Evolutionary conservation across 176 grass and related monocot species (phyloP).

Genomic region (Avena sativa): DNA sequence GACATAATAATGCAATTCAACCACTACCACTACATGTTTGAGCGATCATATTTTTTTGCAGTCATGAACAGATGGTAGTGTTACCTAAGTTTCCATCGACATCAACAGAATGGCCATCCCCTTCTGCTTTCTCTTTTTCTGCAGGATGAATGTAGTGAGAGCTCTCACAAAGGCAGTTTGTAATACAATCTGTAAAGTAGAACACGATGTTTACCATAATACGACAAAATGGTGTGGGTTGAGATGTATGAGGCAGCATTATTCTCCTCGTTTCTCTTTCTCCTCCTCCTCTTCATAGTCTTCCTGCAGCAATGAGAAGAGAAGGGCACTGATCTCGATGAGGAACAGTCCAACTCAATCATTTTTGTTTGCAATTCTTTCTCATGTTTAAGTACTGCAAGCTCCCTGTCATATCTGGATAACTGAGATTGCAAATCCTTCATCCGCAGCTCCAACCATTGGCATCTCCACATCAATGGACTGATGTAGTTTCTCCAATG

Average conservation of each 20-base stretch:
- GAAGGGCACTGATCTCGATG: constrained; percentile 81
- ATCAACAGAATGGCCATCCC: constrained; percentile 77
- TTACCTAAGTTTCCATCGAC: constrained; percentile 70
- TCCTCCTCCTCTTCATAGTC: constrained; percentile 85
- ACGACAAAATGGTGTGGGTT: constrained; percentile 76
- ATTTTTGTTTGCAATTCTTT: constrained; percentile 93
- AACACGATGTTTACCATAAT: constrained; percentile 71
- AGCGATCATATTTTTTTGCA: constrained; percentile 30
- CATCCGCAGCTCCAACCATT: constrained; percentile 85
- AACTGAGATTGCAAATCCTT: constrained; percentile 81
- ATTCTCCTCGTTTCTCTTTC: constrained; percentile 74
- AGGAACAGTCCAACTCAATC: constrained; percentile 86
- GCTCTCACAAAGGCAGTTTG: constrained; percentile 25
- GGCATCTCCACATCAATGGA: constrained; percentile 83
- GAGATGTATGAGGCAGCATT: constrained; percentile 71
- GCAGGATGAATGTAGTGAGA: constrained; percentile 40
- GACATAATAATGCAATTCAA: not conserved
- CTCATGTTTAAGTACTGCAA: constrained; percentile 75
- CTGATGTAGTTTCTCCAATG: constrained; percentile 89
- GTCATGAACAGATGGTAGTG: constrained; percentile 3
- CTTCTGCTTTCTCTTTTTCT: constrained; percentile 83
- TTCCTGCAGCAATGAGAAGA: constrained; percentile 61
- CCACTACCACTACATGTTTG: not conserved
- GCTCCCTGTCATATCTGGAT: constrained; percentile 82
- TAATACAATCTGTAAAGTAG: constrained; percentile 37